Conservation (phyloP, 176 grass and related monocot species). For the Rhipidocladum racemiflorum region DNA sequence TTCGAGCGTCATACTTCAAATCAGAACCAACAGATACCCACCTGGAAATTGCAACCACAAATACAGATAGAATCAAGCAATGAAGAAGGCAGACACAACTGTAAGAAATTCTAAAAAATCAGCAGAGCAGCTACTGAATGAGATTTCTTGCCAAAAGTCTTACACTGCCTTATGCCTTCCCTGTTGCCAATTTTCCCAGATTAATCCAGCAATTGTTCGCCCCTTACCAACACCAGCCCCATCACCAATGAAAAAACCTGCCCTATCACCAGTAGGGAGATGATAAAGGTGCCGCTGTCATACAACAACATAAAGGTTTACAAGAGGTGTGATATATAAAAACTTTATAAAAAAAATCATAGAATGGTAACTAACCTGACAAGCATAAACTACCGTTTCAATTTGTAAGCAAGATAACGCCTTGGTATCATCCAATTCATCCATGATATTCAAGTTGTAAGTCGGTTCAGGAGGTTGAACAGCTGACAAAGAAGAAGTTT, state of each 20-base stretch:
- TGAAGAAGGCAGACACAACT: neutral
- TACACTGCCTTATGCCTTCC: conserved; percentile 88
- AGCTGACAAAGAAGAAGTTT: conserved; percentile 96
- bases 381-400: conserved; percentile 96
- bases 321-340: conserved; percentile 19
- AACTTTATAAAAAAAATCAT: conserved; percentile 2
- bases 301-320: conserved; percentile 44
- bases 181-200: conserved; percentile 99
- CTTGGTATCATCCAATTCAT: conserved; percentile 71
- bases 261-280: conserved; percentile 83
- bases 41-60: conserved; percentile 44
- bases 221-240: conserved; percentile 99
- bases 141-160: conserved; percentile 36
- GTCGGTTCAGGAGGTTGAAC: conserved; percentile 95
- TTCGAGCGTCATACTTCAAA: conserved; percentile 90
- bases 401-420: conserved; percentile 94
- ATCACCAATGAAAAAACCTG: conserved; percentile 97
- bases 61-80: conserved; percentile 23
- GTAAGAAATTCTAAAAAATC: neutral
- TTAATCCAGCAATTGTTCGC: conserved; percentile 96
- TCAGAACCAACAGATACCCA: conserved; percentile 98
- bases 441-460: conserved; percentile 76
- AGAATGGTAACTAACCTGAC: conserved; percentile 72
- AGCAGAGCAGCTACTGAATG: conserved; percentile 2
- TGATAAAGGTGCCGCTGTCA: conserved; percentile 83